These are phyloP conservation scores for Nepenthes alata DNA, from an alignment of 179 eudicot genomes.

Conservation along the genomic window DNA sequence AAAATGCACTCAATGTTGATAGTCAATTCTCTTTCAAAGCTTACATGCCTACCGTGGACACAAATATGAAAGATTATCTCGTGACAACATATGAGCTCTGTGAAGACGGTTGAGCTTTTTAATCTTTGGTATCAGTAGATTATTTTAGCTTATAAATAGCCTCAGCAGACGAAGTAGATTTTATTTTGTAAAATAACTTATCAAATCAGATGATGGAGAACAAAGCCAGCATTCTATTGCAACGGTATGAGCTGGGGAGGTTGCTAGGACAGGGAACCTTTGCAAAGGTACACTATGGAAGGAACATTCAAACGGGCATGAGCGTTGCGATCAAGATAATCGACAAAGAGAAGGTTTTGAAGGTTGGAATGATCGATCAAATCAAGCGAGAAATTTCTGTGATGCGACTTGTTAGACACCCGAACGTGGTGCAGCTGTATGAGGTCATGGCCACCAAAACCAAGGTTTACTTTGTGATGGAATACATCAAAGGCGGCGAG, in stretches of 20 bases:
- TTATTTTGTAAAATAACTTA: slow-evolving; percentile 1
- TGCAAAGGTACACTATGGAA: slow-evolving; percentile 47
- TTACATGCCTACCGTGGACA: slow-evolving; percentile 22
- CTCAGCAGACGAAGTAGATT: slow-evolving; percentile 4
- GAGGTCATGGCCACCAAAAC: slow-evolving; percentile 60
- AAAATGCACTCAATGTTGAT: slow-evolving; percentile 2
- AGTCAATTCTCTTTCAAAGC: slow-evolving; percentile 6
- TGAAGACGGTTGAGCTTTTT: slow-evolving; percentile 51
- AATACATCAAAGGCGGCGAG: slow-evolving; percentile 50
- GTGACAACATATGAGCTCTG: slow-evolving; percentile 35
- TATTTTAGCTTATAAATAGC: not conserved
- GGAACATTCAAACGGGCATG: slow-evolving; percentile 34
- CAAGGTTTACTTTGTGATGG: slow-evolving; percentile 49
- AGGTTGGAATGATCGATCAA: slow-evolving; percentile 47
- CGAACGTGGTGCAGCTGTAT: slow-evolving; percentile 41
- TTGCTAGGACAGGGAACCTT: slow-evolving; percentile 55
- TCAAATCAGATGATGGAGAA: slow-evolving; percentile 22
- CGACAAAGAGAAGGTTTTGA: slow-evolving; percentile 45
- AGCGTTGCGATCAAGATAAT: slow-evolving; percentile 43
- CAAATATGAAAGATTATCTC: slow-evolving; percentile 18
- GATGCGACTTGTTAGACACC: slow-evolving; percentile 46
- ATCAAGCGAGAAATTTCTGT: slow-evolving; percentile 54
- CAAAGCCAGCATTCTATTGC: slow-evolving; percentile 31
- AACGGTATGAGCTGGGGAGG: slow-evolving; percentile 43
- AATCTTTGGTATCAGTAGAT: slow-evolving; percentile 1